A percentile compares a stretch with the other conserved stretches of the same genome.
These are phyloP conservation scores for Rutidosis leptorrhynchoides DNA, from an alignment of 129 eudicot genomes.

Conservation along the genomic window DNA sequence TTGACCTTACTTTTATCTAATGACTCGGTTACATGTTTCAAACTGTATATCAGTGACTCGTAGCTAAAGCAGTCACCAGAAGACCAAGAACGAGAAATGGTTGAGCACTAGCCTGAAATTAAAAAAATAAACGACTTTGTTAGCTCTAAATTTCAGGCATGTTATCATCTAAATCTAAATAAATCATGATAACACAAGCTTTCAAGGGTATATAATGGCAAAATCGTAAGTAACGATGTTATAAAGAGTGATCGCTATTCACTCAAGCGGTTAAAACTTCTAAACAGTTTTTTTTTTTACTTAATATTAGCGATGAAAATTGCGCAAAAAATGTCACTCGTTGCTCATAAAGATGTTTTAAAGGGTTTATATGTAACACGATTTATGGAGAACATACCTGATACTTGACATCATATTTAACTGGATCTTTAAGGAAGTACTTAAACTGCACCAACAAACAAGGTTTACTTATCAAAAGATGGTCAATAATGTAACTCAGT, in stretches of 20 bases:
- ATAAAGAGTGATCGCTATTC: not conserved
- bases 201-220: not conserved
- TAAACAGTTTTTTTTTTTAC: not conserved
- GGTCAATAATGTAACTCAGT: not conserved
- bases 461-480: not conserved
- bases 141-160: slow-evolving; percentile 9
- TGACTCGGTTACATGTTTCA: slow-evolving; percentile 19
- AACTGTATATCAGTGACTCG: slow-evolving; percentile 48
- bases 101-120: slow-evolving; percentile 91
- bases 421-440: slow-evolving; percentile 94
- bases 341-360: not conserved
- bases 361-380: not conserved
- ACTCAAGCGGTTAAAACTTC: not conserved
- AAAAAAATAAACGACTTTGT: slow-evolving; percentile 16
- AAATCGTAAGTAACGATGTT: not conserved
- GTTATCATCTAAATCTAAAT: slow-evolving; percentile 14
- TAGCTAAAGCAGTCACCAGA: slow-evolving; percentile 79
- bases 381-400: slow-evolving; percentile 51
- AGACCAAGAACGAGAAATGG: slow-evolving; percentile 85
- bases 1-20: too few species aligned
- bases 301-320: not conserved
- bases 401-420: slow-evolving; percentile 92
- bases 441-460: slow-evolving; percentile 58
- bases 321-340: not conserved
- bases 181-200: not conserved